Evolutionary conservation across 2,329 filamentous ascomycete genomes (phyloP).

Genomic region (Paradendryphiella salina): DNA sequence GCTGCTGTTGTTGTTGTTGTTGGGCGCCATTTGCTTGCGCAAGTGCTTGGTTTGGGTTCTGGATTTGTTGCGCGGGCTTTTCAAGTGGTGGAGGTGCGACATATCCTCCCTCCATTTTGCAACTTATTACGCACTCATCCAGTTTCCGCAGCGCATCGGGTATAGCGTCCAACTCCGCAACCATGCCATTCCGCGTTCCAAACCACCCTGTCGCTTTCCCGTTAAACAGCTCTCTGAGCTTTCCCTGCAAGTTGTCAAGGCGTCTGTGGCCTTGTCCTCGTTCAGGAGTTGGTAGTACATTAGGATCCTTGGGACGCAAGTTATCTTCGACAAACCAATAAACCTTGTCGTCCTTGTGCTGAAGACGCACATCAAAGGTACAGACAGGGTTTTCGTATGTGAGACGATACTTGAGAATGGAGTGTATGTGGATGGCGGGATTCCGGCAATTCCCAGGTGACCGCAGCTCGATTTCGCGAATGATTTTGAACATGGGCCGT

Average conservation of each 20-base stretch:
- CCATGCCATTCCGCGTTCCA: constrained; percentile 45
- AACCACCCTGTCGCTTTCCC: constrained; percentile 42
- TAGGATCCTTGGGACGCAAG: constrained; percentile 22
- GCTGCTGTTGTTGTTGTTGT: constrained; percentile 10
- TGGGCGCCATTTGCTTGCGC: constrained; percentile 4
- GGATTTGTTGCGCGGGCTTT: constrained; percentile 2
- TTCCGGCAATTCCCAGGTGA: constrained; percentile 41
- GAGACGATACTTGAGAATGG: constrained; percentile 45
- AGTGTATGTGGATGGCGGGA: constrained; percentile 42
- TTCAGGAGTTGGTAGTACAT: constrained; percentile 32
- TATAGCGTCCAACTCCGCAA: constrained; percentile 44
- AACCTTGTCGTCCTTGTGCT: constrained; percentile 38
- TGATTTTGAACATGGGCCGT: constrained; percentile 64
- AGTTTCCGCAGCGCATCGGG: constrained; percentile 44
- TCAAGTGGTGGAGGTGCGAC: constrained; percentile 25
- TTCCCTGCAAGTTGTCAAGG: constrained; percentile 35
- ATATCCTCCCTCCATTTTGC: constrained; percentile 35
- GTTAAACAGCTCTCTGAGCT: constrained; percentile 42
- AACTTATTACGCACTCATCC: constrained; percentile 45
- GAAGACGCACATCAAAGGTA: constrained; percentile 45
- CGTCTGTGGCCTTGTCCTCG: constrained; percentile 34
- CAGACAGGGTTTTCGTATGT: constrained; percentile 48
- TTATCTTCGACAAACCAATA: constrained; percentile 48
- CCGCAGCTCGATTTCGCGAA: constrained; percentile 62
- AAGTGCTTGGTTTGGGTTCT: constrained; percentile 7